Evolutionary conservation across 257 asterid species (phyloP).

Genomic region (Salvia miltiorrhiza): DNA sequence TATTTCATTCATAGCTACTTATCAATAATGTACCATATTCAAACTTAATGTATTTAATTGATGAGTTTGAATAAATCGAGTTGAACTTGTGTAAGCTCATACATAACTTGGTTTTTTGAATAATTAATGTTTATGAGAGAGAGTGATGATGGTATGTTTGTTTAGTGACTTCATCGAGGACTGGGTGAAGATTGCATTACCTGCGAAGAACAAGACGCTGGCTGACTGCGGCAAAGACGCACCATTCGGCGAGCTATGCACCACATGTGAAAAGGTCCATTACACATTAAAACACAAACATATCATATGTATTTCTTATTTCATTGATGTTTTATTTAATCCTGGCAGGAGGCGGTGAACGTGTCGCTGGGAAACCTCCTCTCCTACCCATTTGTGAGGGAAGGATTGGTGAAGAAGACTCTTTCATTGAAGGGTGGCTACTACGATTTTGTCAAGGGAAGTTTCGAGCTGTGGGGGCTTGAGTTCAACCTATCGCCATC

Average conservation of each 20-base stretch:
- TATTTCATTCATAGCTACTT: too few relatives aligned
- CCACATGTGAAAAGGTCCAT: slow-evolving; percentile 63
- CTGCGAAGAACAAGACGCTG: slow-evolving; percentile 72
- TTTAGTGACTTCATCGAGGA: slow-evolving; percentile 81
- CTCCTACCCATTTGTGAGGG: slow-evolving; percentile 84
- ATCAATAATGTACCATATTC: too few relatives aligned
- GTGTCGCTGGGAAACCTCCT: slow-evolving; percentile 85
- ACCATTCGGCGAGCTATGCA: slow-evolving; percentile 51
- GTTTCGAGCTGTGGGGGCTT: slow-evolving; percentile 91
- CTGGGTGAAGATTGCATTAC: slow-evolving; percentile 81
- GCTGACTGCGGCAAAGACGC: slow-evolving; percentile 21
- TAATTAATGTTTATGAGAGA: too few relatives aligned
- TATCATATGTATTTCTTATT: too few relatives aligned
- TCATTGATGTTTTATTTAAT: too few relatives aligned
- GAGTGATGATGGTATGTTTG: too few relatives aligned
- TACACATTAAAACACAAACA: too few relatives aligned
- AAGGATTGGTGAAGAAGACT: slow-evolving; percentile 82
- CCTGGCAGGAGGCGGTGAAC: slow-evolving; percentile 97
- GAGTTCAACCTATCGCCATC: slow-evolving; percentile 71
- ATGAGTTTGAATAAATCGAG: too few relatives aligned
- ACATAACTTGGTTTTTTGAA: too few relatives aligned
- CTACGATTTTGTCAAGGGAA: slow-evolving; percentile 79
- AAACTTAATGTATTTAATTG: too few relatives aligned
- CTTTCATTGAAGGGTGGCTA: slow-evolving; percentile 85
- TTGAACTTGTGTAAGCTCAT: too few relatives aligned